Percentiles rank a stretch among this genome's conserved stretches.
These are phyloP conservation scores for Turnera subulata DNA, from an alignment of 345 rosid species.

Conservation along the genomic window DNA sequence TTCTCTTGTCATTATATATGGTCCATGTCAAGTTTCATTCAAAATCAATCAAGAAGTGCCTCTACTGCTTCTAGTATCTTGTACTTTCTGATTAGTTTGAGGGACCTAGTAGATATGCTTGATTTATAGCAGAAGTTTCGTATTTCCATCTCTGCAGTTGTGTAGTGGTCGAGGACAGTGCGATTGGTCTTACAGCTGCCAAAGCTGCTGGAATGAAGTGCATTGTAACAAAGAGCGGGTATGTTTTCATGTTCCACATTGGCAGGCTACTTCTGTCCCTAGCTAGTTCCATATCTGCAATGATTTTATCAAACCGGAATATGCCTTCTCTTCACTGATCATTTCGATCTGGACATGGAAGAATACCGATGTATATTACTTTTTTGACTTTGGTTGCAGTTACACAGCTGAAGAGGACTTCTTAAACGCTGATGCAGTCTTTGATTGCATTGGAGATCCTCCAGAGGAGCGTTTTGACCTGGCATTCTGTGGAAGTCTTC, in stretches of 20 bases:
- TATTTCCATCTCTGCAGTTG: slow-evolving; percentile 47
- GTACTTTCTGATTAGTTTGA: not conserved
- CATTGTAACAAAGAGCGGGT: slow-evolving; percentile 91
- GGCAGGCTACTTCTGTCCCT: too few relatives aligned
- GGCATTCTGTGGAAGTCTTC: slow-evolving; percentile 71
- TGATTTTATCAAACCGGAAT: too few relatives aligned
- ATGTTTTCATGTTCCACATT: slow-evolving; percentile 11
- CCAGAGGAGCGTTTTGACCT: slow-evolving; percentile 83
- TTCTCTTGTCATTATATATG: not conserved
- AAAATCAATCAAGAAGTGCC: not conserved
- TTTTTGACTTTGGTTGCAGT: slow-evolving; percentile 31
- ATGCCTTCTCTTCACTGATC: too few relatives aligned
- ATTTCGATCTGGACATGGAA: too few relatives aligned
- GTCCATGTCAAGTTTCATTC: not conserved
- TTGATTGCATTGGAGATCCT: slow-evolving; percentile 94
- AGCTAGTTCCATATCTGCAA: too few relatives aligned
- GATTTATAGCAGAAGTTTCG: not conserved
- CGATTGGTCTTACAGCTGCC: slow-evolving; percentile 91
- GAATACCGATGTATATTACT: not conserved
- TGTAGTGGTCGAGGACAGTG: slow-evolving; percentile 91
- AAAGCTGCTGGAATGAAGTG: slow-evolving; percentile 98
- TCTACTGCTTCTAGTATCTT: not conserved
- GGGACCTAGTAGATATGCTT: too few relatives aligned
- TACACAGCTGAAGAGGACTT: slow-evolving; percentile 93
- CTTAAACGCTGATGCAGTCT: slow-evolving; percentile 76